These are phyloP conservation scores for Castanea crenata DNA, from an alignment of 306 rosid species.

Conservation along the genomic window DNA sequence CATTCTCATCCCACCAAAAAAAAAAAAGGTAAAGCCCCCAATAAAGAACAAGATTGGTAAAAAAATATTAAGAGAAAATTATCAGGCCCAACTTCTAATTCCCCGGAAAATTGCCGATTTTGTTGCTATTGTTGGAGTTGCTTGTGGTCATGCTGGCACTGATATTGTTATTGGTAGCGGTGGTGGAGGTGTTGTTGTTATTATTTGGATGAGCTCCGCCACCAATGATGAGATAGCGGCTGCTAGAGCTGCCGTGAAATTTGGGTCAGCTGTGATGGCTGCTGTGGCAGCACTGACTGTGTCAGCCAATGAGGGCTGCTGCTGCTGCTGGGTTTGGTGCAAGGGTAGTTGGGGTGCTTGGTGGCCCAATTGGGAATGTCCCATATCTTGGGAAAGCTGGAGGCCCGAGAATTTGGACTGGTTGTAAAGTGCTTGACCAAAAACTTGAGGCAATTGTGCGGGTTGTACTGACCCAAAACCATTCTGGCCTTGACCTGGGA, in stretches of 20 bases:
- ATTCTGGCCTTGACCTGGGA: constrained; percentile 49
- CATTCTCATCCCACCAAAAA: constrained; percentile 31
- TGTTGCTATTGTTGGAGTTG: constrained; percentile 25
- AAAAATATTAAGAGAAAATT: neutral
- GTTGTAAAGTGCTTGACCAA: constrained; percentile 66
- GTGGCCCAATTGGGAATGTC: constrained; percentile 39
- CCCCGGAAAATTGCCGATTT: constrained; percentile 58
- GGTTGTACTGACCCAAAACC: constrained; percentile 32
- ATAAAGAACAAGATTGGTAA: neutral
- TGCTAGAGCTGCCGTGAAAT: constrained; percentile 84
- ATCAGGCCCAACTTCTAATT: constrained; percentile 21
- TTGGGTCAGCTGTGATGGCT: constrained; percentile 83
- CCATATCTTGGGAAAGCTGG: constrained; percentile 72
- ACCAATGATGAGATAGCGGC: constrained; percentile 91
- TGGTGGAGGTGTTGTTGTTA: neutral
- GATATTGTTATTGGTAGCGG: constrained; percentile 3
- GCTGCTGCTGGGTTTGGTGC: constrained; percentile 25
- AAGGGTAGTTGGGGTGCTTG: constrained; percentile 34
- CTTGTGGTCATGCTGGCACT: constrained; percentile 10
- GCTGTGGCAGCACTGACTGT: constrained; percentile 83
- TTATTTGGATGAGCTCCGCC: constrained; percentile 53
- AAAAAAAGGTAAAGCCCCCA: neutral
- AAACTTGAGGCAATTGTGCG: constrained; percentile 38
- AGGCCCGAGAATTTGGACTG: constrained; percentile 91
- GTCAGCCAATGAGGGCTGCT: constrained; percentile 49